These are phyloP conservation scores for Choiromyces venosus DNA, from an alignment of 495 filamentous ascomycete genomes.

Conservation along the genomic window DNA sequence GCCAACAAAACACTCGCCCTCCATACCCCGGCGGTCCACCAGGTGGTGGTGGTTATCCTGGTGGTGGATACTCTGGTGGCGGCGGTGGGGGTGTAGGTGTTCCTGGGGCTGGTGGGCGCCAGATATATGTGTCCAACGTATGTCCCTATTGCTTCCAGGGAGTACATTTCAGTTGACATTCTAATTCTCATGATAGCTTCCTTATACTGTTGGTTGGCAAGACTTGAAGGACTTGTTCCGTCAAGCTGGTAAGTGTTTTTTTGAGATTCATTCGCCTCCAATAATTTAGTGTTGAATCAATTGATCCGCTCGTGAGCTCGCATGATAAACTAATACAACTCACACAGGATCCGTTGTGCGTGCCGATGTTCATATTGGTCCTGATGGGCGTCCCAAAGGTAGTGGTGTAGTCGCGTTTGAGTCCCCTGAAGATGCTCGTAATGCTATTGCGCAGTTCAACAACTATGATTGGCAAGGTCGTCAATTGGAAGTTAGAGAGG, in stretches of 20 bases:
- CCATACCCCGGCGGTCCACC: constrained; percentile 57
- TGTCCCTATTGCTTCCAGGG: constrained; percentile 51
- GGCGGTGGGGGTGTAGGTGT: constrained; percentile 52
- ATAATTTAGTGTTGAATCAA: constrained; percentile 23
- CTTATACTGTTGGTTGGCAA: constrained; percentile 97
- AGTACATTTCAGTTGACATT: constrained; percentile 32
- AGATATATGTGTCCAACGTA: constrained; percentile 98
- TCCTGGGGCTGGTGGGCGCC: constrained; percentile 62
- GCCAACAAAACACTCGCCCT: constrained; percentile 62
- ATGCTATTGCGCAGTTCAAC: constrained; percentile 94
- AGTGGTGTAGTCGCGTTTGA: constrained; percentile 97
- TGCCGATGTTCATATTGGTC: constrained; percentile 89
- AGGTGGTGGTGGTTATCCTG: constrained; percentile 45
- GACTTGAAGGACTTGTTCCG: constrained; percentile 98
- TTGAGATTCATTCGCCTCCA: constrained; percentile 19
- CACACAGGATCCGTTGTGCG: constrained; percentile 73
- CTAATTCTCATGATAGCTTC: constrained; percentile 58
- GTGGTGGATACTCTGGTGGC: constrained; percentile 48
- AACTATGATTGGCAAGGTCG: constrained; percentile 98
- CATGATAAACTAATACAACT: constrained; percentile 40
- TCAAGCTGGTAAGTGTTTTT: constrained; percentile 75
- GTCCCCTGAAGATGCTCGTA: constrained; percentile 85
- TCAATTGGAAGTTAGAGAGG: constrained; percentile 87
- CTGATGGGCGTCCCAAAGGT: constrained; percentile 88
- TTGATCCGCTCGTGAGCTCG: constrained; percentile 26